Percentiles rank a stretch among this genome's conserved stretches.
phyloP scores from a whole-genome alignment of 1,284 basidiomycete genomes.

The Mycena sp. region DNA sequence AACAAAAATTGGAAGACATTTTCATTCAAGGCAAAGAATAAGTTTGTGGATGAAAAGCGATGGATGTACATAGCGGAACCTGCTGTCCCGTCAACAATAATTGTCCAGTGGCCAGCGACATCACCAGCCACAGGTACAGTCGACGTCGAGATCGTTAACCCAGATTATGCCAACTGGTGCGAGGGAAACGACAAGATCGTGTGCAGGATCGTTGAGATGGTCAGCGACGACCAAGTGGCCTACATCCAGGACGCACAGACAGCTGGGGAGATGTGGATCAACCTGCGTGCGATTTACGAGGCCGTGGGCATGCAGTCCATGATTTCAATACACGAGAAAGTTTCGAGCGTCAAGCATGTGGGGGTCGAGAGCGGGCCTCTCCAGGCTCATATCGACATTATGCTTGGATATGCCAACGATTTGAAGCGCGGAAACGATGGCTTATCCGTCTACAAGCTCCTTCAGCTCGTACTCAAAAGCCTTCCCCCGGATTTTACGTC shows the following conservation, averaged over 20 bases:
- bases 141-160: not conserved
- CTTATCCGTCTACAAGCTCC: not conserved
- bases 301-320: conserved; percentile 3
- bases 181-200: not conserved
- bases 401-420: not conserved
- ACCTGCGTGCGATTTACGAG: conserved; percentile 8
- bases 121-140: not conserved
- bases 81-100: not conserved
- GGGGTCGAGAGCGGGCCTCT: not conserved
- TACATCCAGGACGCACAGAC: no score
- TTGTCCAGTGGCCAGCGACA: not conserved
- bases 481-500: not conserved
- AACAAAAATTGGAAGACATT: conserved; percentile 4
- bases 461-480: not conserved
- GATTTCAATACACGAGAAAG: not conserved
- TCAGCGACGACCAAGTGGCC: conserved; percentile 19
- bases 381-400: not conserved
- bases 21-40: conserved; percentile 5
- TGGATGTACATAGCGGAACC: not conserved
- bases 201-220: conserved; percentile 11
- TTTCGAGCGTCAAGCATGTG: not conserved
- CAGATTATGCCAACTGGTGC: not conserved
- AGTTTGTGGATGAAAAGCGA: conserved; percentile 6
- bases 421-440: not conserved
- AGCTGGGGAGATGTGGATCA: conserved; percentile 10